These are phyloP conservation scores for Colletotrichum noveboracense DNA, from an alignment of 2,329 filamentous ascomycete species.

Conservation along the genomic window DNA sequence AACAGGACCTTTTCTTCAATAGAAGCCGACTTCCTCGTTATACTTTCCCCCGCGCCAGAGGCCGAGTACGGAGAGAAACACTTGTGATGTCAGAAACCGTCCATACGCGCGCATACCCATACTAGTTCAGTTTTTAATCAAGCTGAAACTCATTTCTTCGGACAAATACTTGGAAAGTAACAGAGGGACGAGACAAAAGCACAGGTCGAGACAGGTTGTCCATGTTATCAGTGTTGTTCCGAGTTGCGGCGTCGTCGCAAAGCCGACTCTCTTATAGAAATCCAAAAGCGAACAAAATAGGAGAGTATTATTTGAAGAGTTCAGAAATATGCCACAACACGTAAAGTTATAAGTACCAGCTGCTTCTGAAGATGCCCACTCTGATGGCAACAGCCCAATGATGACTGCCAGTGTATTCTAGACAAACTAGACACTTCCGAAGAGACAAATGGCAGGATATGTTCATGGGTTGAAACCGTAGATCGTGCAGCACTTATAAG, in stretches of 20 bases:
- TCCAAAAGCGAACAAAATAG: no score
- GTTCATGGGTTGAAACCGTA: background rate
- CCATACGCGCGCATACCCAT: background rate
- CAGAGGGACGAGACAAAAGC: background rate
- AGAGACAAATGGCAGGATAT: rapidly evolving
- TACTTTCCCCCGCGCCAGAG: no score
- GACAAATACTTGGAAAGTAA: background rate
- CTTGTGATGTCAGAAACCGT: background rate
- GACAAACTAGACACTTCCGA: rapidly evolving
- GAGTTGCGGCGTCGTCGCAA: background rate
- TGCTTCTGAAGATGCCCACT: background rate
- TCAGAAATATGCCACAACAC: background rate
- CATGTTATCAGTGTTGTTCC: background rate
- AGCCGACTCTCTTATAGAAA: no score
- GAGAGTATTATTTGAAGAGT: background rate
- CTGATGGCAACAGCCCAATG: background rate
- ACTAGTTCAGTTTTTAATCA: background rate
- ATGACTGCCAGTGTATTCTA: background rate
- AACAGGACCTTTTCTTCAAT: background rate
- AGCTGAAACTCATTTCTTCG: background rate
- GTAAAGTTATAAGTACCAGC: background rate
- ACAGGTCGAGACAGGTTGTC: rapidly evolving
- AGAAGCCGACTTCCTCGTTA: no score
- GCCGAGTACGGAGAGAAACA: no score
- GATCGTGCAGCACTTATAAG: background rate